phyloP scores from a whole-genome alignment of 345 rosid genomes.

The Geranium rotundifolium region DNA sequence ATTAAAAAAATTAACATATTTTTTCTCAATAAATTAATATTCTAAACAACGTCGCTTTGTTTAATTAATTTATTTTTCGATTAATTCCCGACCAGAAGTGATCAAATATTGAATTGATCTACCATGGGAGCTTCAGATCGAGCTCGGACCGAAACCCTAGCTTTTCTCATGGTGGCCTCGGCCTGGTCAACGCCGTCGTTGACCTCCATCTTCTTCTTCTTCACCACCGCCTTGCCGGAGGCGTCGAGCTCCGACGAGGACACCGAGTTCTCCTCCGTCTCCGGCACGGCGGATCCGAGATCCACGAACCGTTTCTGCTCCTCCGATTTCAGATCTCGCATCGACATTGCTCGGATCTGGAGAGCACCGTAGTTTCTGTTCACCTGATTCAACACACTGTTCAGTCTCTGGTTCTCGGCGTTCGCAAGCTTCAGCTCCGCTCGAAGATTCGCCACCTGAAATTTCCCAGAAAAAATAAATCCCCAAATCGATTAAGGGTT shows the following conservation, averaged over 20 bases:
- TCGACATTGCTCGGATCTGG: conserved; percentile 32
- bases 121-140: conserved; percentile 36
- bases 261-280: conserved; percentile 29
- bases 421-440: conserved; percentile 37
- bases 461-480: conserved; percentile 1
- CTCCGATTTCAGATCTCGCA: conserved; percentile 7
- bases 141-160: conserved; percentile 59
- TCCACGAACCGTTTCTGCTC: conserved; percentile 38
- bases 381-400: conserved; percentile 29
- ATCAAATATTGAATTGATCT: conserved; percentile 4
- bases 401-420: conserved; percentile 42
- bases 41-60: no score
- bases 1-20: neutral
- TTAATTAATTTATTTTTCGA: no score
- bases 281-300: conserved; percentile 30
- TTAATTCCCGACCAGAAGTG: no score
- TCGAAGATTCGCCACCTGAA: conserved; percentile 34
- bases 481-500: neutral
- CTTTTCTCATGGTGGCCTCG: conserved; percentile 62
- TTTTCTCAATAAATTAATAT: neutral
- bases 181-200: conserved; percentile 52
- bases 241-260: conserved; percentile 35
- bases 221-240: no score
- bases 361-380: conserved; percentile 33
- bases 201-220: no score